Conservation (phyloP, 441 rosid genomes). For the Erodium chrysanthum region DNA sequence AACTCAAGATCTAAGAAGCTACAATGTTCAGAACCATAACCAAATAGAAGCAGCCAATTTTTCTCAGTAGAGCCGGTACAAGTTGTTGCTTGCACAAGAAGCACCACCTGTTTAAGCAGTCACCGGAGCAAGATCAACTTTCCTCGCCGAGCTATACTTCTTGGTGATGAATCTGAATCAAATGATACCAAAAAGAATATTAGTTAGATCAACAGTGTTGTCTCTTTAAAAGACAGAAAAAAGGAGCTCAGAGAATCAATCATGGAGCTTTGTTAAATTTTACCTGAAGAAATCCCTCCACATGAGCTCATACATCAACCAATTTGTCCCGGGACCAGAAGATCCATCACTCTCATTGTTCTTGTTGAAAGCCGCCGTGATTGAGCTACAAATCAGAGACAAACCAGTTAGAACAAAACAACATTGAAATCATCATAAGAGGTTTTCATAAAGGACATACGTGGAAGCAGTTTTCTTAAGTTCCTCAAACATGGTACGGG, state of each 20-base stretch:
- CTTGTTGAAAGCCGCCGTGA: slow-evolving; percentile 35
- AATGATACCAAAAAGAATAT: neutral
- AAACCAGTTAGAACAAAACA: neutral
- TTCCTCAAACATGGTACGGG: slow-evolving; percentile 82
- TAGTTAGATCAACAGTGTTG: neutral
- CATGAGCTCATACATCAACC: slow-evolving; percentile 79
- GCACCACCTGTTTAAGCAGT: slow-evolving; percentile 60
- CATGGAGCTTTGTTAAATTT: neutral
- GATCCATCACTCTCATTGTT: slow-evolving; percentile 36
- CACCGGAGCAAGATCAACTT: slow-evolving; percentile 59
- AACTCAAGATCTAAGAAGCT: neutral
- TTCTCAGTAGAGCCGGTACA: neutral
- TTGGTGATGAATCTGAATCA: slow-evolving; percentile 70
- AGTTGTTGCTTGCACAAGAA: no score
- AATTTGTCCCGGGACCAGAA: slow-evolving; percentile 56
- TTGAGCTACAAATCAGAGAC: slow-evolving; percentile 29
- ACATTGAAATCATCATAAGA: neutral
- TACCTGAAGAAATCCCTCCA: slow-evolving; percentile 99
- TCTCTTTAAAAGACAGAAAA: no score
- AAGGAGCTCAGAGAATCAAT: no score
- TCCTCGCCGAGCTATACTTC: slow-evolving; percentile 63
- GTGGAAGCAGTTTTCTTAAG: slow-evolving; percentile 64
- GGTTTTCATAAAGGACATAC: slow-evolving; percentile 20
- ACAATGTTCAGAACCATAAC: neutral
- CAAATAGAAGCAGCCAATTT: neutral